phyloP scores from a whole-genome alignment of 2,329 filamentous ascomycete genomes.

The Lizonia empirigonia region DNA sequence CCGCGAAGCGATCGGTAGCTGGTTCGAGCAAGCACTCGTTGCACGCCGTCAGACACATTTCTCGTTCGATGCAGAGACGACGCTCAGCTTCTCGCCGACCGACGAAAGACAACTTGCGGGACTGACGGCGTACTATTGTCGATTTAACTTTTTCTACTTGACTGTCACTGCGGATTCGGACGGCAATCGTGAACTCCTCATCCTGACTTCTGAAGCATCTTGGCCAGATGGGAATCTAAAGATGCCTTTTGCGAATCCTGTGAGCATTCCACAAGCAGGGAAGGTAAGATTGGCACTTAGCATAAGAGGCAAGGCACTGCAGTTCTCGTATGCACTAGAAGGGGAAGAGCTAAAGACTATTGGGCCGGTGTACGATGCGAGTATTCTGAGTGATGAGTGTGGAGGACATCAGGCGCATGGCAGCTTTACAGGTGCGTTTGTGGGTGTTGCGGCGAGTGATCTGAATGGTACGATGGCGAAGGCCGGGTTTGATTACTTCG shows the following conservation, averaged over 20 bases:
- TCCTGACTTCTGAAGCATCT: constrained; percentile 62
- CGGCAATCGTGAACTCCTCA: constrained; percentile 63
- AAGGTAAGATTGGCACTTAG: constrained; percentile 60
- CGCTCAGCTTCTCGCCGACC: constrained; percentile 58
- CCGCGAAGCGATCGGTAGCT: constrained; percentile 57
- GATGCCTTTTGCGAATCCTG: constrained; percentile 50
- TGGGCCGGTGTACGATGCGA: constrained; percentile 63
- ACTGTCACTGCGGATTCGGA: constrained; percentile 63
- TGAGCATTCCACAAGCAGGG: constrained; percentile 60
- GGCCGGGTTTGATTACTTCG: constrained; percentile 43
- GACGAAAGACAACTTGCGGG: constrained; percentile 68
- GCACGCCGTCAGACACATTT: constrained; percentile 63
- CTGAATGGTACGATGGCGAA: constrained; percentile 36
- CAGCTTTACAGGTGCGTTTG: constrained; percentile 65
- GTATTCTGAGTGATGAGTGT: constrained; percentile 66
- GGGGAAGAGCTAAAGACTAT: constrained; percentile 54
- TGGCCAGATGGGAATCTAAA: constrained; percentile 59
- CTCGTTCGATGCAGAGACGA: constrained; percentile 65
- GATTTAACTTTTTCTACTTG: constrained; percentile 70
- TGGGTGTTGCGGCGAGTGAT: constrained; percentile 44
- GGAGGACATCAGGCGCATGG: constrained; percentile 66
- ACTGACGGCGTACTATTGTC: constrained; percentile 66
- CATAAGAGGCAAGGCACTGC: constrained; percentile 59
- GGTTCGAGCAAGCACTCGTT: constrained; percentile 59
- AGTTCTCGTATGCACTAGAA: constrained; percentile 63